Conservation (phyloP, 352 stramenopile species). For the Thraustochytrium sp. region DNA sequence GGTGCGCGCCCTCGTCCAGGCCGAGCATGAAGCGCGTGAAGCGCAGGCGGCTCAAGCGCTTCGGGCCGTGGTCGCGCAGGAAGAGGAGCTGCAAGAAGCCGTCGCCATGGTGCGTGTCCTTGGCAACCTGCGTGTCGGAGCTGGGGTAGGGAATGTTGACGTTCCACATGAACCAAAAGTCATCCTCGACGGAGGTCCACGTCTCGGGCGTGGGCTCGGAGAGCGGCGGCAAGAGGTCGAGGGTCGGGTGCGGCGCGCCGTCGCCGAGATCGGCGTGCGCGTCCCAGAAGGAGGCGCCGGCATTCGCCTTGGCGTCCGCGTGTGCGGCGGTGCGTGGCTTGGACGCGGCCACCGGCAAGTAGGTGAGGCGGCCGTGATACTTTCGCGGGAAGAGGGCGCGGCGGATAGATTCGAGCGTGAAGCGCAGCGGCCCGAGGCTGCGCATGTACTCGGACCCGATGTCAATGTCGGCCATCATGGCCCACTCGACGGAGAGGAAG, state of each 20-base stretch:
- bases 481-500: slow-evolving; percentile 76
- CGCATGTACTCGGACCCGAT: slow-evolving; percentile 67
- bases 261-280: background rate
- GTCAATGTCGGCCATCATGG: slow-evolving; percentile 70
- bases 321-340: background rate
- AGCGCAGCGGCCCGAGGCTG: slow-evolving; percentile 60
- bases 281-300: background rate
- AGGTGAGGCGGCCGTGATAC: slow-evolving; percentile 23
- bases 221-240: background rate
- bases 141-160: slow-evolving; percentile 34
- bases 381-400: background rate
- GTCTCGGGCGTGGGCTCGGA: background rate
- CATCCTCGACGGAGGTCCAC: background rate
- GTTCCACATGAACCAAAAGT: slow-evolving; percentile 42
- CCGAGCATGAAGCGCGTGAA: background rate
- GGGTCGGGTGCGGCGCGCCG: background rate
- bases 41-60: background rate
- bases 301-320: background rate
- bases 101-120: background rate
- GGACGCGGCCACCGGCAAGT: slow-evolving; percentile 5
- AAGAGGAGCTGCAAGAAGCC: slow-evolving; percentile 28
- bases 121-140: background rate
- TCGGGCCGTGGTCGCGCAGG: background rate
- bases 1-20: background rate
- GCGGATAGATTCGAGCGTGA: slow-evolving; percentile 52